Percentiles rank a stretch among this genome's conserved stretches.
These are phyloP conservation scores for Gardenia jasminoides DNA, from an alignment of 257 asterid species.

Conservation along the genomic window DNA sequence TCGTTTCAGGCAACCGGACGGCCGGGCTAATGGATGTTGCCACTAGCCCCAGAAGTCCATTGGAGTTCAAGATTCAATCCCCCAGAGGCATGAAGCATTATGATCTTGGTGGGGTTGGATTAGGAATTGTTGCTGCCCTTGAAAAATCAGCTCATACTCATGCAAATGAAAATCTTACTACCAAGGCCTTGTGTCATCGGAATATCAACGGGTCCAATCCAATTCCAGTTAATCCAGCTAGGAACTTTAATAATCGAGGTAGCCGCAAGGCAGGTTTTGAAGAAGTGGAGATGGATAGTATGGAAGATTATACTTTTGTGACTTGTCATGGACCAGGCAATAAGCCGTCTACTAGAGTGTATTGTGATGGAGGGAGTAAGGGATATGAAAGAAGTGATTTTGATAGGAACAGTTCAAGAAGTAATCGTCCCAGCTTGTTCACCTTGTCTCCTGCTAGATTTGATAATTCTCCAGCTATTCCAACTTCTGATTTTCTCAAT, in stretches of 20 bases:
- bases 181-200: slow-evolving; percentile 39
- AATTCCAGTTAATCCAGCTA: slow-evolving; percentile 49
- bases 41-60: slow-evolving; percentile 40
- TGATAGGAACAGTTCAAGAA: slow-evolving; percentile 24
- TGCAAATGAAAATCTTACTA: slow-evolving; percentile 26
- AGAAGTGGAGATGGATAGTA: slow-evolving; percentile 36
- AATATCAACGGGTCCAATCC: slow-evolving; percentile 54
- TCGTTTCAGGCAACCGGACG: slow-evolving; percentile 32
- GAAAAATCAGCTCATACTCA: slow-evolving; percentile 40
- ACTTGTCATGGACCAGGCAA: slow-evolving; percentile 59
- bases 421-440: slow-evolving; percentile 43
- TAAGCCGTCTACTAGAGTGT: slow-evolving; percentile 52
- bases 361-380: slow-evolving; percentile 32
- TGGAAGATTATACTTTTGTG: slow-evolving; percentile 69
- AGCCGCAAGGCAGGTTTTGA: slow-evolving; percentile 21
- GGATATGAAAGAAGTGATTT: slow-evolving; percentile 24
- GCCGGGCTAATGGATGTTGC: slow-evolving; percentile 23
- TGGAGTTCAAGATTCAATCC: slow-evolving; percentile 48
- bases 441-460: slow-evolving; percentile 59
- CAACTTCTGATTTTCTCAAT: slow-evolving; percentile 67
- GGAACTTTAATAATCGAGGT: slow-evolving; percentile 10
- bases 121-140: slow-evolving; percentile 84
- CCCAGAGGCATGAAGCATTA: slow-evolving; percentile 49
- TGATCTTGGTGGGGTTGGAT: slow-evolving; percentile 74
- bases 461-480: slow-evolving; percentile 28